phyloP scores from a whole-genome alignment of 768 basidiomycete species.

The Neoboletus subvelutipes region DNA sequence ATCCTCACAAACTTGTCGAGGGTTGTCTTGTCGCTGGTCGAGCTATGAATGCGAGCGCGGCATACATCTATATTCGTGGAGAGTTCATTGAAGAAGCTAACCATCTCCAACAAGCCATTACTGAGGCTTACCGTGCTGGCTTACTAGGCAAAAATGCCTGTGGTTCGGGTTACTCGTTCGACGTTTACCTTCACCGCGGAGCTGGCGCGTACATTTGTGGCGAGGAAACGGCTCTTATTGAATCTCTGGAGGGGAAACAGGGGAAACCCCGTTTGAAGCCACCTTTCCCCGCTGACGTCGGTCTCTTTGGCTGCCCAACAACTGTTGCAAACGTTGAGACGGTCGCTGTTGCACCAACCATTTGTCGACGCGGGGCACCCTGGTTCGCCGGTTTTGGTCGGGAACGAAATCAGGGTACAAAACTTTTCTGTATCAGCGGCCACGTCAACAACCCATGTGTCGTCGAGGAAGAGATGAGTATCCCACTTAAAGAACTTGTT shows the following conservation, averaged over 20 bases:
- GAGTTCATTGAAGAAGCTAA: slow-evolving; percentile 96
- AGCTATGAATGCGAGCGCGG: slow-evolving; percentile 94
- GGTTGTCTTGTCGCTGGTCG: slow-evolving; percentile 97
- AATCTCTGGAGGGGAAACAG: slow-evolving; percentile 96
- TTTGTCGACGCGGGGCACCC: slow-evolving; percentile 79
- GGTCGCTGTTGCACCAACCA: slow-evolving; percentile 95
- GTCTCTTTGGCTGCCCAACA: slow-evolving; percentile 94
- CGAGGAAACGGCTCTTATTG: slow-evolving; percentile 97
- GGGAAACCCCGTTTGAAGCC: slow-evolving; percentile 98
- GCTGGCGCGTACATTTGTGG: slow-evolving; percentile 99
- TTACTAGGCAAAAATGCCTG: slow-evolving; percentile 89
- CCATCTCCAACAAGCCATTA: slow-evolving; percentile 93
- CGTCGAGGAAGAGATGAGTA: slow-evolving; percentile 99
- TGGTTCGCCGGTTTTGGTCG: slow-evolving; percentile 96
- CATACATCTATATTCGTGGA: slow-evolving; percentile 99
- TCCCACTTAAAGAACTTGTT: slow-evolving; percentile 87
- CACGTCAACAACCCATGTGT: slow-evolving; percentile 99
- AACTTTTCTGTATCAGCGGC: slow-evolving; percentile 93
- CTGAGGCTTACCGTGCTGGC: slow-evolving; percentile 89
- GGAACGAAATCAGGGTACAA: slow-evolving; percentile 93
- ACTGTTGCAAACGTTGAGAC: slow-evolving; percentile 99
- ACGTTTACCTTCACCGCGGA: slow-evolving; percentile 97
- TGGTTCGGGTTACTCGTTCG: slow-evolving; percentile 90
- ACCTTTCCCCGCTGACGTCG: slow-evolving; percentile 98
- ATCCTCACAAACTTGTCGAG: slow-evolving; percentile 97